Evolutionary conservation across 2,329 filamentous ascomycete species (phyloP), one percentile per base, ranked within the genome.

Genomic region (Ascochyta lentis): DNA sequence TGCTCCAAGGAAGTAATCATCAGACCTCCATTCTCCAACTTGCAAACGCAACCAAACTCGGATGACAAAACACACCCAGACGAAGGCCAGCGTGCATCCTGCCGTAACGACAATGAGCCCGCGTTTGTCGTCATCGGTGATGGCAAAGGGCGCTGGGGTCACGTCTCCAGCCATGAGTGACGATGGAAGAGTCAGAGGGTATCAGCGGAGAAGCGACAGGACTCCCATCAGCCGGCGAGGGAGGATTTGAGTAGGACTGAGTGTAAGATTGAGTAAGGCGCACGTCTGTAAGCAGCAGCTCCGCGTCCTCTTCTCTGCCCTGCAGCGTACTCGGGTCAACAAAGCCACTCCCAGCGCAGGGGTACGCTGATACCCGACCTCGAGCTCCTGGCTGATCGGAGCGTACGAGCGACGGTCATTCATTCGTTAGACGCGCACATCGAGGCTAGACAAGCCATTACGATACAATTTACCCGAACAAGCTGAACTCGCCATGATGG

Each of bases 41-140:
- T 66, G 61, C 8, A 49, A 45, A n/a, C 70, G 66, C 43, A 73
- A 45, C 61, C 66, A 74, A 37, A 70, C 47, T 23, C 72, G 64
- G 3, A 75, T 72, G 27, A 68, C 26, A 13, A 68, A 66, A 44
- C 71, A 75, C 1, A 60, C 57, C 61, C 65, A 65, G 10, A 73
- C 64, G 52, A 73, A 75, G 6, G 66, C 64, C 23, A 72, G 43
- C 4, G 67, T 68, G 3, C 60, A 53, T 10, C 62, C 67, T 16
- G 67, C 68, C 0, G 67, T 67, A 26, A 74, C 67, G 8, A 71
- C 64, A 8, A 75, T 62, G n/a, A 75, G 56, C n/a, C 70, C 71
- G 15, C 70, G 65, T 53, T 73, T 72, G 49, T 74, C 70, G 50
- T 67, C 40, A 2, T 57, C 59, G 7, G 67, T 69, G 54, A 74